Evolutionary conservation across 257 asterid species (phyloP), one percentile per base, ranked within the genome.

Genomic region (Primulina tabacum): DNA sequence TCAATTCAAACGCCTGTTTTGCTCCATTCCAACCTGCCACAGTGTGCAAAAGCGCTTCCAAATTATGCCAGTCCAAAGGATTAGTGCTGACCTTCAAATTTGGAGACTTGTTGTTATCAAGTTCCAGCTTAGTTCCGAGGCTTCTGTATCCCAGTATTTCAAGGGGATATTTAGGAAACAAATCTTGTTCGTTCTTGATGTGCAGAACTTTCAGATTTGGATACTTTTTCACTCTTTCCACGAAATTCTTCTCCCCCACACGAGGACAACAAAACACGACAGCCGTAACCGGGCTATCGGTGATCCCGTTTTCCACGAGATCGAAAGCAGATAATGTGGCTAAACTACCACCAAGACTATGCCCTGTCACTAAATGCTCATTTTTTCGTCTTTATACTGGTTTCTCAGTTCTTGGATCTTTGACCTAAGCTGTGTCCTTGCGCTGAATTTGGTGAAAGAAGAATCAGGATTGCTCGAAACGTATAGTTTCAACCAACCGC

Each of bases 231-330:
- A 85, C 28, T 67, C 84, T 82, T 4, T 88, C 80, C 11, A 62
- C 79, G 74, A 92, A 92, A 0, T 78, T 86, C 4, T 12, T 60
- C 77, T 87, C 74, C 0, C 97, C 98, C 11, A 92, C 89, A 63
- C 85, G 92, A 16, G 98, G 98, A 72, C 94, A 78, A 1, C 97
- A 96, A 47, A 90, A 90, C 4, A 90, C 84, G 14, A 92, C 68
- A 2, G 98, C 95, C 2, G 89, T 30, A 2, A 92, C 92, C 0
- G 97, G 97, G 63, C 87, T 82, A 55, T 90, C 89, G n/a, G 7
- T 47, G 2, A 85, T 78, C 37, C 96, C 96, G 52, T 92, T 92
- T 76, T 89, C 96, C 29, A 82, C 94, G 0, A 92, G 74, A 67
- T 92, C 98, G 76, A 85, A 92, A 2, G 90, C 97, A 0, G 97